phyloP scores from a whole-genome alignment of 768 basidiomycete genomes.

The Suillus discolor region DNA sequence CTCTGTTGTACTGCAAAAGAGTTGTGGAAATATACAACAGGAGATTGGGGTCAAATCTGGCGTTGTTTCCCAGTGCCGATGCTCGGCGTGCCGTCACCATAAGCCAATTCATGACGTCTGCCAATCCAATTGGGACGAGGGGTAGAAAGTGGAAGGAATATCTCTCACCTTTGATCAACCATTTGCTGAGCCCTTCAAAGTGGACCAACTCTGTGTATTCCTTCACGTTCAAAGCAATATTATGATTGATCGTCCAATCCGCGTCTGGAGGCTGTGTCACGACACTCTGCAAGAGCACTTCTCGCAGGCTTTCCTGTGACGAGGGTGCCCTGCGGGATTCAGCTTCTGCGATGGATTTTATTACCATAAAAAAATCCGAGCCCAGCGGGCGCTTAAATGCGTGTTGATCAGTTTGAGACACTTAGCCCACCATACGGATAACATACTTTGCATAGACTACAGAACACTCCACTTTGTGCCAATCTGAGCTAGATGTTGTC shows the following conservation, averaged over 20 bases:
- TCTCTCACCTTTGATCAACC: conserved; percentile 58
- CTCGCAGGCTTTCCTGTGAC: conserved; percentile 40
- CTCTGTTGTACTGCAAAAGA: conserved; percentile 63
- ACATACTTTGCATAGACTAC: conserved; percentile 58
- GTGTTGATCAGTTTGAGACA: conserved; percentile 4
- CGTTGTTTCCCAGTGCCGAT: conserved; percentile 9
- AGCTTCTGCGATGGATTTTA: conserved; percentile 48
- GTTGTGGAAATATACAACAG: conserved; percentile 52
- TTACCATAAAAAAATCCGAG: conserved; percentile 52
- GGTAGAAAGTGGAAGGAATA: neutral
- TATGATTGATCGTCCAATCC: conserved; percentile 52
- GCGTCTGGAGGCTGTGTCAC: conserved; percentile 49
- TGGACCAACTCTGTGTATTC: conserved; percentile 61
- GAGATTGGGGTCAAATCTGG: conserved; percentile 53
- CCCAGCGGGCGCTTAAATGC: conserved; percentile 45
- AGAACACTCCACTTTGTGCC: conserved; percentile 57
- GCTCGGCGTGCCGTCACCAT: conserved; percentile 52
- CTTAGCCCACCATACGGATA: neutral
- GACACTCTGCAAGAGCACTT: conserved; percentile 59
- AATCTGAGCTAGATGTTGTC: conserved; percentile 41
- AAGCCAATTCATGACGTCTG: conserved; percentile 62
- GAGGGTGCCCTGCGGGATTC: conserved; percentile 35
- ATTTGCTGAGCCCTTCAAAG: conserved; percentile 50
- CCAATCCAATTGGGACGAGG: conserved; percentile 10
- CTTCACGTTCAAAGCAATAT: conserved; percentile 58